phyloP scores from a whole-genome alignment of 2,329 filamentous ascomycete species.

The Alternaria tenuissima region DNA sequence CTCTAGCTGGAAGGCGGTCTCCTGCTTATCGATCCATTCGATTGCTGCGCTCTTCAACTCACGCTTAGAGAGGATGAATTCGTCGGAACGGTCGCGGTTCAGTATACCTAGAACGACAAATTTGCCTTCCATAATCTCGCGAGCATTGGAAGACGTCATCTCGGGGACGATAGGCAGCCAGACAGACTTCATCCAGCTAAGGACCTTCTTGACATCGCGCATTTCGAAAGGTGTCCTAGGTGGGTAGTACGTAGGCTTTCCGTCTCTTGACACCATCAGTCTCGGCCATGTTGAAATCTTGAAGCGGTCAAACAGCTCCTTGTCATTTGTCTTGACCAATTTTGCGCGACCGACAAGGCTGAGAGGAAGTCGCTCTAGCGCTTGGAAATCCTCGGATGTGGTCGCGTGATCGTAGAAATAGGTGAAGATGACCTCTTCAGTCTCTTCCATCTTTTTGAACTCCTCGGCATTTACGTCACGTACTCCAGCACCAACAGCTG shows the following conservation, averaged over 20 bases:
- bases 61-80: constrained; percentile 78
- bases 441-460: constrained; percentile 86
- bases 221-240: constrained; percentile 89
- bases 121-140: constrained; percentile 94
- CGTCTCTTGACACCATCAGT: constrained; percentile 86
- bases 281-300: constrained; percentile 98
- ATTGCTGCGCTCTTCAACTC: constrained; percentile 96
- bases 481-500: constrained; percentile 78
- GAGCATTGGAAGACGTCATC: constrained; percentile 87
- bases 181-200: constrained; percentile 93
- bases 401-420: constrained; percentile 99
- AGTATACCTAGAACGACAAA: constrained; percentile 93
- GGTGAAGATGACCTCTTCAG: constrained; percentile 93
- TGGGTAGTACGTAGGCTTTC: constrained; percentile 88
- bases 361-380: constrained; percentile 84
- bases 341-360: constrained; percentile 91
- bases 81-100: constrained; percentile 78
- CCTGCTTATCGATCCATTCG: constrained; percentile 98
- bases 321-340: constrained; percentile 88
- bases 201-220: constrained; percentile 81
- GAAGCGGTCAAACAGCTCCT: constrained; percentile 78
- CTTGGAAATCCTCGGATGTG: constrained; percentile 88
- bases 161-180: constrained; percentile 98
- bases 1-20: constrained; percentile 89
- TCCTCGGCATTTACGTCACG: constrained; percentile 78